Evolutionary conservation across 2,329 filamentous ascomycete genomes (phyloP), one percentile per base, ranked within the genome.

Genomic region (Lecanicillium sp.): DNA sequence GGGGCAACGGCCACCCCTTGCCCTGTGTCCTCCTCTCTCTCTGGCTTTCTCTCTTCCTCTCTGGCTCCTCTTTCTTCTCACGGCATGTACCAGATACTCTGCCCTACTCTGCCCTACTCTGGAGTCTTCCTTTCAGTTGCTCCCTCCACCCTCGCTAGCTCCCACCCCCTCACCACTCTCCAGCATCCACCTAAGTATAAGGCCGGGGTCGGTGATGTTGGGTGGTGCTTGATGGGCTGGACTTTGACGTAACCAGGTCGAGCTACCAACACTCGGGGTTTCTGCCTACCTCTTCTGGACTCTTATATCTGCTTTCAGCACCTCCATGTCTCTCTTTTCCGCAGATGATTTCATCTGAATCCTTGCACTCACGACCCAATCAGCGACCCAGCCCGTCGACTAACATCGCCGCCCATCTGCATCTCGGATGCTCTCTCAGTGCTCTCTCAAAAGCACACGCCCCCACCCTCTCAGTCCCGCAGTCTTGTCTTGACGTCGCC

Each of bases 281-380:
- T 29, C 24, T 8, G 24, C 19, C 37, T 35, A 40, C 44, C 38
- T 48, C 29, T 42, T 48, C 30, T 14, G 30, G 30, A 35, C 38
- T 48, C 21, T 27, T 48, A 48, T 48, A 42, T 48, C 45, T 48
- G 15, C 17, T 26, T 36, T 36, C 29, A 45, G 29, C 30, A 10
- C 15, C 45, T 23, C 45, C 5, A 29, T 33, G 30, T 41, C 38
- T 42, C 38, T 30, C 26, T 46, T 48, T 7, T 19, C 12, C 35
- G 38, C 37, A 41, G 17, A 38, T 8, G 7, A 38, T 21, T 38
- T 14, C 35, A 14, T 23, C 17, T 15, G 21, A 21, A 32, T 38
- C 26, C 33, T 37, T 45, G 43, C 19, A n/a, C n/a, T n/a, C 33
- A 45, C 15, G 7, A 29, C 7, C 26, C 43, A 45, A 38, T 35